Base-by-base conservation (phyloP, 306 rosid species). In the Quercus bicolor region DNA sequence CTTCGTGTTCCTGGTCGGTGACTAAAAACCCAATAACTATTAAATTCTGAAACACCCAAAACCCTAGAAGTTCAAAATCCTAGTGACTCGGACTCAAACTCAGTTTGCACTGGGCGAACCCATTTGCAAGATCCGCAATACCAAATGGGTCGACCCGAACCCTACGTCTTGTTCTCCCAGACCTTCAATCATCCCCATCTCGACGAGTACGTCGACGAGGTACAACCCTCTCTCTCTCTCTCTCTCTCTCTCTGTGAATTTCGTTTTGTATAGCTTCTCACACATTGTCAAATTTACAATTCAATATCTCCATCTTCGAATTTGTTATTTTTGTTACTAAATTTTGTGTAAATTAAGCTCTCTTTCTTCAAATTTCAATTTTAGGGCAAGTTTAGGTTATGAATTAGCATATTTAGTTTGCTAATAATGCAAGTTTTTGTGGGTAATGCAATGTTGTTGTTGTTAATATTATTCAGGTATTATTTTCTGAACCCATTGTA, bases 171-270 rank as follows among this genome's bases (percentile, higher is more conserved):
- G 82, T 95, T 92, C 83, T 73, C 98, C 60, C 99, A 95, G 79
- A 90, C 90, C 85, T 93, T 95, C 86, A 93, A 88, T 68, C 99
- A 93, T 62, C 86, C 98, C 10, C 92, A 89, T 71, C 99, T 95
- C 73, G 98, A 95, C 19, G 99, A 95, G 86, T 93, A 93, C 85
- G 97, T 95, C 56, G 99, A 95, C 88, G 99, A 95, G 98, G 99
- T 90, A 85, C 73, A 12, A 48, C 16, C 11, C 40, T 33, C 37
- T 33, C 37, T 6, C 51, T 53, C 48, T 21, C 51, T 52, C 31
- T 11, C 51, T 56, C 48, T 21, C 51, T 52, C 43, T 11, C 56
- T 3, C 33, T 15, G 28, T 23, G 45, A 72, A 26, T 77, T 53
- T 16, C 21, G 33, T 75, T 45, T 51, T 3, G 23, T 66, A 3